Conservation (phyloP, 83 land plant genomes). For the Thuja plicata region DNA sequence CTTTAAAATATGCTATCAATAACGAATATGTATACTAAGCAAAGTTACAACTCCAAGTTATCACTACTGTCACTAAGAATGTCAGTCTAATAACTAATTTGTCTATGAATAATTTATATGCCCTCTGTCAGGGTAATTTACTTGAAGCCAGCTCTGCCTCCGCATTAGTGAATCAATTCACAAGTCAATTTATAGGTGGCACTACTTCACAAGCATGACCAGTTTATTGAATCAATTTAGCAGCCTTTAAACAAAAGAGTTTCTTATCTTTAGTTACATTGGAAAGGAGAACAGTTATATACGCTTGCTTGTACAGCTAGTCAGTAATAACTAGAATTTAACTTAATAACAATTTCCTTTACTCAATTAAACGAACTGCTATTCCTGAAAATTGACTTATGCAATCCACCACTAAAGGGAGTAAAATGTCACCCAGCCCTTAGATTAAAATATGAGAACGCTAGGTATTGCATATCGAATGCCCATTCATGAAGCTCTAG, state of each 20-base stretch:
- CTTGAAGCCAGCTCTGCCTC: background rate
- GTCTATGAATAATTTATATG: background rate
- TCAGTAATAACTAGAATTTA: background rate
- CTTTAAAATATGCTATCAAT: background rate
- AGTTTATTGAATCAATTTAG: background rate
- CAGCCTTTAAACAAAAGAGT: background rate
- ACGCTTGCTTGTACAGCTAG: background rate
- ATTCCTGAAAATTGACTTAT: background rate
- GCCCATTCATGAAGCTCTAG: background rate
- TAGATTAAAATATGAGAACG: background rate
- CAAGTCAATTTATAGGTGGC: background rate
- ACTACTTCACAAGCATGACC: background rate
- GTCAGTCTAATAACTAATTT: background rate
- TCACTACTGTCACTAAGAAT: too few relatives aligned
- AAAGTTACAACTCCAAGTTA: background rate
- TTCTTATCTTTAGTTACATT: background rate
- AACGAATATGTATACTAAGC: background rate
- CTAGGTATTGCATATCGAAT: background rate
- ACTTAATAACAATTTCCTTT: background rate
- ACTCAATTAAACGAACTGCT: background rate
- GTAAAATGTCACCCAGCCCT: background rate
- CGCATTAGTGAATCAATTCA: background rate
- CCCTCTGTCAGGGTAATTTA: background rate
- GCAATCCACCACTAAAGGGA: background rate
- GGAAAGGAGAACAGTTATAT: background rate